Conservation (phyloP, 306 rosid species). For the Cajanus cajan region DNA sequence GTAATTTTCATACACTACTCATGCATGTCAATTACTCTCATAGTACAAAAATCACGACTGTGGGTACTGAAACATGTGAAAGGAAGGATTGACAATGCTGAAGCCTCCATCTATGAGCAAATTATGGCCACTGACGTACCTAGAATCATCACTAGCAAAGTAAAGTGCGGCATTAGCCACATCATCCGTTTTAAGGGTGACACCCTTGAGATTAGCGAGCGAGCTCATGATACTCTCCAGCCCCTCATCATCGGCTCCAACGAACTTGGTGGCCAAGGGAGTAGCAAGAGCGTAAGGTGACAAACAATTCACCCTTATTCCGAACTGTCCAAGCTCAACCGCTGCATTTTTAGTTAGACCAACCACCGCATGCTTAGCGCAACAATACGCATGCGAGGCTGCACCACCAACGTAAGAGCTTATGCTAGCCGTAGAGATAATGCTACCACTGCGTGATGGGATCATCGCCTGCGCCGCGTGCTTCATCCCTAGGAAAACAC, state of each 20-base stretch:
- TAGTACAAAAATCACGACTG: constrained; percentile 27
- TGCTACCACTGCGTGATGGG: constrained; percentile 46
- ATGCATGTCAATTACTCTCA: not conserved
- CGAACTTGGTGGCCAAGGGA: constrained; percentile 52
- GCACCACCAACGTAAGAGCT: constrained; percentile 63
- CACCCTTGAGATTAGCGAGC: constrained; percentile 58
- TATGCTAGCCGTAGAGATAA: constrained; percentile 60
- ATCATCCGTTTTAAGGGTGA: constrained; percentile 61
- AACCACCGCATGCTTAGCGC: constrained; percentile 72
- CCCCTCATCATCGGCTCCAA: constrained; percentile 42
- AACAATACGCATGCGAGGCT: constrained; percentile 64
- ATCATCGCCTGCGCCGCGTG: constrained; percentile 78
- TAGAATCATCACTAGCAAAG: constrained; percentile 71
- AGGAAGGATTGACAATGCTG: constrained; percentile 57
- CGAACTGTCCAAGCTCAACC: constrained; percentile 74
- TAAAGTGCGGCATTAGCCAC: constrained; percentile 80
- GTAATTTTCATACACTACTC: no score
- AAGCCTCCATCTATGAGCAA: constrained; percentile 74
- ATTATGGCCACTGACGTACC: constrained; percentile 81
- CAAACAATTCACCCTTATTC: constrained; percentile 75
- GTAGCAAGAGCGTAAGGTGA: constrained; percentile 69
- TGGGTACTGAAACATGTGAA: constrained; percentile 49
- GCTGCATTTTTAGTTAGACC: constrained; percentile 77
- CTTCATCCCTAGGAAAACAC: constrained; percentile 74
- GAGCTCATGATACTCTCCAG: constrained; percentile 45